A percentile compares a stretch with the other conserved stretches of the same genome.
These are phyloP conservation scores for Arachis stenosperma DNA, from an alignment of 306 rosid genomes.

Conservation along the genomic window DNA sequence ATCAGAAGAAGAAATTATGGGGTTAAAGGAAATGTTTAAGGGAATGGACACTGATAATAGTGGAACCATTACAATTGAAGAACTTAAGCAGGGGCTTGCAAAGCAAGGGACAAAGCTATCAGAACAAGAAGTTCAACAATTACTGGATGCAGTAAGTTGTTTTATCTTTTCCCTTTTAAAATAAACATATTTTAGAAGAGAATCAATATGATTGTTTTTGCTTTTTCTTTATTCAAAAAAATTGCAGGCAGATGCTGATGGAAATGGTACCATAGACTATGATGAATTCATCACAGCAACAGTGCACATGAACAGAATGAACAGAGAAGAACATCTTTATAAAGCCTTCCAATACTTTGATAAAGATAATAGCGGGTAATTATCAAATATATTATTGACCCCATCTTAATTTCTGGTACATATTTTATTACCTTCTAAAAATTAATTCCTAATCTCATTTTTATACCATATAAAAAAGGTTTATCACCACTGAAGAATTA, in stretches of 20 bases:
- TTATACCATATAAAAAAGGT: conserved; percentile 46
- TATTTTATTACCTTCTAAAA: not conserved
- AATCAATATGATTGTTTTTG: too few relatives aligned
- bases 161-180: not conserved
- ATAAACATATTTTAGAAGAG: not conserved
- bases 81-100: conserved; percentile 87
- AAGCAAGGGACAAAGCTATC: conserved; percentile 82
- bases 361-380: conserved; percentile 93
- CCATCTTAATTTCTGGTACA: not conserved
- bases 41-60: conserved; percentile 87
- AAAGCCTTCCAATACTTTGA: conserved; percentile 95
- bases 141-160: conserved; percentile 83
- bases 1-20: conserved; percentile 93
- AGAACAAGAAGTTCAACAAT: conserved; percentile 77
- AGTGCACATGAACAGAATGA: conserved; percentile 91
- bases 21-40: conserved; percentile 85
- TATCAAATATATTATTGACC: not conserved
- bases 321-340: conserved; percentile 93
- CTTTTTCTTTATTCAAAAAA: conserved; percentile 16
- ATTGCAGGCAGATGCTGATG: conserved; percentile 93
- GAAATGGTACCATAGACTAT: conserved; percentile 88
- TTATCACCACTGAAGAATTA: conserved; percentile 83
- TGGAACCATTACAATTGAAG: conserved; percentile 93
- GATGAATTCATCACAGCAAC: conserved; percentile 98
- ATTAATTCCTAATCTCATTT: not conserved